Percentiles rank a stretch among this genome's conserved stretches.
Evolutionary conservation across 2,329 filamentous ascomycete genomes (phyloP).

Genomic region (Didymella segeticola): DNA sequence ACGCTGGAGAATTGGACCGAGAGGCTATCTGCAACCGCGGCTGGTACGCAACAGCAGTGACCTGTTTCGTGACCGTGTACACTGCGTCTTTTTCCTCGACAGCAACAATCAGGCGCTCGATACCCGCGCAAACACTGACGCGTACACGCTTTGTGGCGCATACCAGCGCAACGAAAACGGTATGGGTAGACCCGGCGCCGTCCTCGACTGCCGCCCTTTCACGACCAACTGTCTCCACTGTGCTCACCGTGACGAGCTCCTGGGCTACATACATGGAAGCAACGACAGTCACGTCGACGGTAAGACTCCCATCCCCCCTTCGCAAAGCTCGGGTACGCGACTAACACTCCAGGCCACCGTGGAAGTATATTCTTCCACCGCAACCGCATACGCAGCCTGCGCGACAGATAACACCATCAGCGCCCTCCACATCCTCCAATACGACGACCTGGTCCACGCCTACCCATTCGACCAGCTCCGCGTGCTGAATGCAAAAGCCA

Average conservation of each 20-base stretch:
- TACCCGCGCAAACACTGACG: background rate
- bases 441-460: background rate
- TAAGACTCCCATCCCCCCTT: background rate
- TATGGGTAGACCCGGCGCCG: background rate
- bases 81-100: background rate
- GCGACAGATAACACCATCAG: background rate
- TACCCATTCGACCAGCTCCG: background rate
- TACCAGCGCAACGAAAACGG: background rate
- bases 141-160: background rate
- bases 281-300: background rate
- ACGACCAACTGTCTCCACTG: background rate
- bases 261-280: background rate
- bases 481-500: no score
- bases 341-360: background rate
- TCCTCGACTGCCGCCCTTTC: background rate
- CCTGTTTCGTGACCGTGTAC: background rate
- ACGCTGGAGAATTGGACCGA: background rate
- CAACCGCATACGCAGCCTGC: background rate
- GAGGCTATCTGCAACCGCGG: background rate
- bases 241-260: background rate
- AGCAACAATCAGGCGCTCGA: background rate
- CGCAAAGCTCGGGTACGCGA: no score
- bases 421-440: background rate
- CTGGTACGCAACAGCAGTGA: background rate
- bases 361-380: background rate